A percentile compares a stretch with the other conserved stretches of the same genome.
Evolutionary conservation across 176 grass and related monocot species (phyloP).

Genomic region (Aechmea fasciata): DNA sequence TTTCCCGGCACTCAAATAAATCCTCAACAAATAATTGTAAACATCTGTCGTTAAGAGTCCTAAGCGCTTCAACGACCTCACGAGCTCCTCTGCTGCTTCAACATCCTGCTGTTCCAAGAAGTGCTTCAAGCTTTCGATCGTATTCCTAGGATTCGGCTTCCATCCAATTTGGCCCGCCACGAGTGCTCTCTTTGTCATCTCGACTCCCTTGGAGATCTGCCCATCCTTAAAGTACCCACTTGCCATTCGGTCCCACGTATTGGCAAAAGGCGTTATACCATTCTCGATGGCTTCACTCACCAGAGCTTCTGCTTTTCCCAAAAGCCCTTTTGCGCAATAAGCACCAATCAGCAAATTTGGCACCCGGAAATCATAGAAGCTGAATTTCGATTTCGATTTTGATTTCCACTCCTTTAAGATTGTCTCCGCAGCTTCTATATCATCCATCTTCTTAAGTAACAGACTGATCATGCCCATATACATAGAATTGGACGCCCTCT

Average conservation of each 20-base stretch:
- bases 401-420: slow-evolving; percentile 43
- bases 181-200: slow-evolving; percentile 43
- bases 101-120: slow-evolving; percentile 47
- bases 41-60: slow-evolving; percentile 36
- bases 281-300: slow-evolving; percentile 28
- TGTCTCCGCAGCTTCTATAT: slow-evolving; percentile 32
- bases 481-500: slow-evolving; percentile 25
- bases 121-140: slow-evolving; percentile 31
- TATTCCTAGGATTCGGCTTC: slow-evolving; percentile 33
- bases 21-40: slow-evolving; percentile 41
- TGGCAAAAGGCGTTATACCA: slow-evolving; percentile 27
- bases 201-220: slow-evolving; percentile 37
- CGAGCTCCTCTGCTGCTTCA: slow-evolving; percentile 46
- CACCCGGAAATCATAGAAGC: slow-evolving; percentile 27
- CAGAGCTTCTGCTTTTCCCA: slow-evolving; percentile 48
- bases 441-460: slow-evolving; percentile 32
- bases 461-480: slow-evolving; percentile 45
- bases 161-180: slow-evolving; percentile 13
- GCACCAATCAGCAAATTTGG: slow-evolving; percentile 33
- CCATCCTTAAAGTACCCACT: slow-evolving; percentile 32
- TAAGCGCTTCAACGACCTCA: slow-evolving; percentile 21
- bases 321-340: slow-evolving; percentile 36
- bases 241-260: slow-evolving; percentile 44
- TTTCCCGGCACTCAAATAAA: slow-evolving; percentile 26
- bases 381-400: background rate